Evolutionary conservation across 768 basidiomycete genomes (phyloP).

Genomic region (Podaxis pistillaris): DNA sequence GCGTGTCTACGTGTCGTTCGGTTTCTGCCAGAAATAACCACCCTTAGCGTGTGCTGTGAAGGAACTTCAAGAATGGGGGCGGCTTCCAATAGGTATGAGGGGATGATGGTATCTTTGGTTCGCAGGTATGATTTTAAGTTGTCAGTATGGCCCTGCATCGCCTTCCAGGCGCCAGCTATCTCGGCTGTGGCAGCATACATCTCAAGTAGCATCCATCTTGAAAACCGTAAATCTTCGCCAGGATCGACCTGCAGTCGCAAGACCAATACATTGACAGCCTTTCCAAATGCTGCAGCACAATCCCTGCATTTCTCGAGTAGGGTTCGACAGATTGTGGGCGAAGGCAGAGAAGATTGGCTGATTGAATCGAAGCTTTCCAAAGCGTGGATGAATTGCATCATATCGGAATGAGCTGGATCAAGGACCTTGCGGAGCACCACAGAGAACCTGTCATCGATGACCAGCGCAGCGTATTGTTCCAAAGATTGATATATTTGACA

Average conservation of each 20-base stretch:
- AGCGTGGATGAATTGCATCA: constrained; percentile 80
- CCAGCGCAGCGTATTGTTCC: constrained; percentile 82
- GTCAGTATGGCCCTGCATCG: constrained; percentile 69
- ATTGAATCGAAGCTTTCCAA: constrained; percentile 89
- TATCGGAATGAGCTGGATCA: constrained; percentile 78
- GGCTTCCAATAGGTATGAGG: constrained; percentile 22
- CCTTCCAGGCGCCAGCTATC: constrained; percentile 81
- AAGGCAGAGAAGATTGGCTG: constrained; percentile 66
- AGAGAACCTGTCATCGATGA: constrained; percentile 79
- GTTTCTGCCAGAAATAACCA: constrained; percentile 27
- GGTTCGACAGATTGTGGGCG: constrained; percentile 67
- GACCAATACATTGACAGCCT: constrained; percentile 80
- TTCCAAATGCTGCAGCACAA: constrained; percentile 78
- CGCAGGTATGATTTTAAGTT: constrained; percentile 64
- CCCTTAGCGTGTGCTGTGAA: constrained; percentile 20
- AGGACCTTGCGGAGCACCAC: constrained; percentile 81
- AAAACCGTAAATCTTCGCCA: constrained; percentile 82
- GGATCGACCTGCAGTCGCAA: constrained; percentile 77
- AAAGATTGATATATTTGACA: constrained; percentile 90
- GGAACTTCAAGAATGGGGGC: constrained; percentile 13
- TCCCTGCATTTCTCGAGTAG: constrained; percentile 85
- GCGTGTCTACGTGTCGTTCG: constrained; percentile 78
- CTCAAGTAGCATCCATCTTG: constrained; percentile 81
- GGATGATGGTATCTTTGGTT: constrained; percentile 23
- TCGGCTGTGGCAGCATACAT: constrained; percentile 90